Conservation (phyloP, 805 yeast genomes). For the Candida morakotiae region DNA sequence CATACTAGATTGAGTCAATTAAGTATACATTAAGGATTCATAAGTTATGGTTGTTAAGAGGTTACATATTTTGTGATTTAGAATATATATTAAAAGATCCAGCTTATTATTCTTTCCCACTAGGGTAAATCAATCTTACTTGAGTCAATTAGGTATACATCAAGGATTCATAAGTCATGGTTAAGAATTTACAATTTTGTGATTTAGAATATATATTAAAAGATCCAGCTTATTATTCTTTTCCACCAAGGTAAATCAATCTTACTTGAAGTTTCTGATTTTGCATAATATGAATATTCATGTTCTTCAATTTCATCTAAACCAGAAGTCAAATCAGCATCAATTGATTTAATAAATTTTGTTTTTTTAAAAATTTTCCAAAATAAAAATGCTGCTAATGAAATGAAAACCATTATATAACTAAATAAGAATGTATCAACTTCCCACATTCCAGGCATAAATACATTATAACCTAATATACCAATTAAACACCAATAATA, state of each 20-base stretch:
- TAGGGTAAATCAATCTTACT: neutral
- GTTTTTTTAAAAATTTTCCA: slow-evolving; percentile 34
- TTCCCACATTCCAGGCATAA: slow-evolving; percentile 51
- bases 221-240: slow-evolving; percentile 3
- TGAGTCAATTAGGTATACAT: too few species aligned
- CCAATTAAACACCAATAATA: slow-evolving; percentile 42
- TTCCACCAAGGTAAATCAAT: neutral
- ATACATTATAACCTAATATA: slow-evolving; percentile 65
- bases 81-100: slow-evolving; percentile 3
- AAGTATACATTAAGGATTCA: too few species aligned
- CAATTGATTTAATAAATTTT: slow-evolving; percentile 22
- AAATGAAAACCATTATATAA: slow-evolving; percentile 59
- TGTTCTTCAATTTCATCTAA: slow-evolving; percentile 31
- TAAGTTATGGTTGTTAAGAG: too few species aligned
- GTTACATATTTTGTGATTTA: too few species aligned
- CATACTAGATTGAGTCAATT: too few species aligned
- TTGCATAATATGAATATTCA: slow-evolving; percentile 21
- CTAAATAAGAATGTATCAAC: slow-evolving; percentile 56
- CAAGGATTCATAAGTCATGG: too few species aligned
- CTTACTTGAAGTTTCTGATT: slow-evolving; percentile 6
- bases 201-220: neutral
- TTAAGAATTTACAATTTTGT: too few species aligned
- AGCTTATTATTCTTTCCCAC: slow-evolving; percentile 1
- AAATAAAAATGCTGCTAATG: slow-evolving; percentile 17
- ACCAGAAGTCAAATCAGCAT: slow-evolving; percentile 34